These are phyloP conservation scores for Dendryphion nanum DNA, from an alignment of 2,329 filamentous ascomycete species.

Conservation along the genomic window DNA sequence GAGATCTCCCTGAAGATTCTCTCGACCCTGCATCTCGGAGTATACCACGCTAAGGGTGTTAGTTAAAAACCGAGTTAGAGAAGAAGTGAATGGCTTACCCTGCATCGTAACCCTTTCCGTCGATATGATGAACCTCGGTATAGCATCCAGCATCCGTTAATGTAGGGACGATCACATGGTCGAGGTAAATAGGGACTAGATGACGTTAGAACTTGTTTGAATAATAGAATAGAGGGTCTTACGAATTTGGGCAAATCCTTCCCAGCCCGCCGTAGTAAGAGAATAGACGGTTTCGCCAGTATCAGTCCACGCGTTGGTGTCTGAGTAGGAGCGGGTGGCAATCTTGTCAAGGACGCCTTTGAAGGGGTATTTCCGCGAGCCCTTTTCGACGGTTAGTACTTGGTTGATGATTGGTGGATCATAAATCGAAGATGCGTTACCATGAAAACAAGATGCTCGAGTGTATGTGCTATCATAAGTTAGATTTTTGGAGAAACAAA, in stretches of 20 bases:
- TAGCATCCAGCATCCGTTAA: conserved; percentile 90
- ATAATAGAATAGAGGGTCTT: conserved; percentile 1
- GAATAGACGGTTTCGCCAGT: conserved; percentile 97
- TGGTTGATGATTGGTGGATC: neutral
- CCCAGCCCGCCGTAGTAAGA: conserved; percentile 92
- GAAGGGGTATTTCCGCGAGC: conserved; percentile 89
- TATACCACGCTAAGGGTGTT: conserved; percentile 78
- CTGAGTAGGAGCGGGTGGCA: conserved; percentile 87
- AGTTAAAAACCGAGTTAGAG: too few species aligned
- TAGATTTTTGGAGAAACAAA: conserved; percentile 2
- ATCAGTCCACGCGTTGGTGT: conserved; percentile 95
- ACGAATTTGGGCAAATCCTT: conserved; percentile 84
- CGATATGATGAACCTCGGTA: conserved; percentile 94
- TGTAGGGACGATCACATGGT: conserved; percentile 88
- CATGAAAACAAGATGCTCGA: conserved; percentile 56
- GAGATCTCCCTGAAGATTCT: conserved; percentile 79
- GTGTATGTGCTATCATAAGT: conserved; percentile 43
- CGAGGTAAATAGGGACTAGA: conserved; percentile 82
- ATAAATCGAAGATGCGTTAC: conserved; percentile 40
- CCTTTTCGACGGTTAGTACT: conserved; percentile 60
- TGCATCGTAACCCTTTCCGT: conserved; percentile 90
- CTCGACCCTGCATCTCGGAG: conserved; percentile 96
- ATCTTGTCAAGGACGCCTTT: conserved; percentile 95
- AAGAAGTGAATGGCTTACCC: conserved; percentile 47
- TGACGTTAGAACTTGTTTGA: neutral